Evolutionary conservation across 768 basidiomycete species (phyloP), one percentile per base, ranked within the genome.

Genomic region (Podaxis sp.): DNA sequence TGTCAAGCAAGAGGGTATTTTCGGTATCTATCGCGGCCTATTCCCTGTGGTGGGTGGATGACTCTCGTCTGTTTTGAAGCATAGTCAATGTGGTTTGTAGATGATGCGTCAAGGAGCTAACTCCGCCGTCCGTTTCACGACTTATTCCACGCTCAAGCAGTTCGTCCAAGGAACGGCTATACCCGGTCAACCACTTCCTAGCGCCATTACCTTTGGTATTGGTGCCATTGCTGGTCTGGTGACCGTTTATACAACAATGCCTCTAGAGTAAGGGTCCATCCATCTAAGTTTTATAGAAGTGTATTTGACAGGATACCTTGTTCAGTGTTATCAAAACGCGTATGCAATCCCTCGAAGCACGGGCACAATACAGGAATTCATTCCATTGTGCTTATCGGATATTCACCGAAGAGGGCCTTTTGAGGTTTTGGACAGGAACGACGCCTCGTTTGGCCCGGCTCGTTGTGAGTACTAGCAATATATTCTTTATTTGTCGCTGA

Each of bases 71-170:
- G n/a, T 28, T 40, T 50, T 47, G 44, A 21, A 61, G 61, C 36
- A 50, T 36, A 36, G 32, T 13, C 28, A 18, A 59, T n/a, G 9
- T 55, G 38, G 9, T 14, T 44, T 28, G 11, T 68, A 97, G 93
- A 93, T 96, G 86, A 91, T 96, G 84, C 89, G 95, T 28, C 96
- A 98, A 85, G 95, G 94, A 40, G 96, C 95, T 44, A 99, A 98
- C 71, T 98, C 95, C 4, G 95, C 97, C 9, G 86, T 98, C 32
- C 83, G 96, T 35, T 98, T 98, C 77, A 95, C 95, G 51, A 94
- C 93, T 0, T 98, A 98, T 74, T 85, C 91, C 2, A 96, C 93
- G 0, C 78, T 98, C 61, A 98, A 97, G 74, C 94, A 97, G 68
- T 85, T 94, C 64, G 93, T 94, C 0, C 93, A 93, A 69, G 89